A percentile compares a stretch with the other conserved stretches of the same genome.
Evolutionary conservation across 192 early-diverging fungal species (phyloP).

Genomic region (Podila clonocystis): DNA sequence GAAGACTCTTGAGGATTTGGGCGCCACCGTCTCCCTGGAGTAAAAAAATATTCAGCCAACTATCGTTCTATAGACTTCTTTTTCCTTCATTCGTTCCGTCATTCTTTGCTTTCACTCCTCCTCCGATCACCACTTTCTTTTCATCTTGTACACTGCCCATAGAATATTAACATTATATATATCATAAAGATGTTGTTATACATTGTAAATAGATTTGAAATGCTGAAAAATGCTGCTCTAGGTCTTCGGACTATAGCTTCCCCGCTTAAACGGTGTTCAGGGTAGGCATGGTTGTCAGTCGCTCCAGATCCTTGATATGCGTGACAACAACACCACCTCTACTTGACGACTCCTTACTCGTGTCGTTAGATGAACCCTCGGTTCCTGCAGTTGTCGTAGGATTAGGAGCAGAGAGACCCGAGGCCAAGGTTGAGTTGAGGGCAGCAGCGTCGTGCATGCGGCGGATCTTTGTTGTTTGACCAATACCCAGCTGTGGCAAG

Average conservation of each 20-base stretch:
- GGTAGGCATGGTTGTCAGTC: constrained; percentile 28
- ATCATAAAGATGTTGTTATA: no score
- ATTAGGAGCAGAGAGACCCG: constrained; percentile 8
- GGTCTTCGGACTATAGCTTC: no score
- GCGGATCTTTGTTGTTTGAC: constrained; percentile 54
- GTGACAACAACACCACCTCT: constrained; percentile 22
- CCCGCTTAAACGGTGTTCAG: constrained; percentile 1
- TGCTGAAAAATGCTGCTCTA: no score
- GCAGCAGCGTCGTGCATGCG: constrained; percentile 31
- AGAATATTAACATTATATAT: no score
- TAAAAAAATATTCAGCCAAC: constrained; percentile 55
- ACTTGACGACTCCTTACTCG: neutral
- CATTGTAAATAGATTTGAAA: no score
- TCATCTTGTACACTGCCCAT: no score
- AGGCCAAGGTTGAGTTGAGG: neutral
- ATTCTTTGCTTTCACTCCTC: no score
- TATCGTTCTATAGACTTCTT: no score
- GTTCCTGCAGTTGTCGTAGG: constrained; percentile 2
- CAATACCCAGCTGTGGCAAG: constrained; percentile 76
- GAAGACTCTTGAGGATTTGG: constrained; percentile 91
- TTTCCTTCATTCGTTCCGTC: no score
- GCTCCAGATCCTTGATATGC: constrained; percentile 38
- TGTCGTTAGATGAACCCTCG: neutral
- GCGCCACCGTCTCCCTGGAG: constrained; percentile 93
- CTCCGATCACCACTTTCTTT: no score